phyloP scores from a whole-genome alignment of 176 grass and related monocot genomes.

The Tuctoria greenei region DNA sequence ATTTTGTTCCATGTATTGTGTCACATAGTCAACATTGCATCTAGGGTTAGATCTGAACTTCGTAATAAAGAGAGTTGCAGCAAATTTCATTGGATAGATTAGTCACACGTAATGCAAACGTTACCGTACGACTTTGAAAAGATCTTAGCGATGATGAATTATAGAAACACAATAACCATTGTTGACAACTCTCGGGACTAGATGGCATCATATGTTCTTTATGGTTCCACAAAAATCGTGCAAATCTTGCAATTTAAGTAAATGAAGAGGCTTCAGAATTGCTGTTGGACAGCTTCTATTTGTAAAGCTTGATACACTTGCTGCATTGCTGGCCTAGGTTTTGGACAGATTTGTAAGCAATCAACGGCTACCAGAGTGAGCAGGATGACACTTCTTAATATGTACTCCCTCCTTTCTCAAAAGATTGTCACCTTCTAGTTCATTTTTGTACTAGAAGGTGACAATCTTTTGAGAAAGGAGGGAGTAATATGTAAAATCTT shows the following conservation, averaged over 20 bases:
- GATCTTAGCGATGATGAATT: background rate
- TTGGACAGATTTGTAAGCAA: constrained; percentile 33
- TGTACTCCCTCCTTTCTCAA: no score
- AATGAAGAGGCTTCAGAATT: background rate
- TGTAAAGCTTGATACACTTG: background rate
- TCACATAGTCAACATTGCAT: background rate
- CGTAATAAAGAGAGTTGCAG: background rate
- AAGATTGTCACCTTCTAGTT: no score
- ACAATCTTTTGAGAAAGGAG: no score
- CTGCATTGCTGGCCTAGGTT: constrained; percentile 32
- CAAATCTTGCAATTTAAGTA: constrained; percentile 14
- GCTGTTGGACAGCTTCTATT: background rate
- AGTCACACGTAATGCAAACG: background rate
- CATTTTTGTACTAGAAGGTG: no score
- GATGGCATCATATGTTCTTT: background rate
- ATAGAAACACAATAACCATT: background rate
- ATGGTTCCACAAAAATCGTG: constrained; percentile 16
- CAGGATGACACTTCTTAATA: background rate
- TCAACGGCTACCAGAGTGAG: constrained; percentile 16
- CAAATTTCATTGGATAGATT: background rate
- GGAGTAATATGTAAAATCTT: no score
- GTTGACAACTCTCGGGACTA: background rate
- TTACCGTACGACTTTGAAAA: background rate
- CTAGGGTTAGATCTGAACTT: background rate
- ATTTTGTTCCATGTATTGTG: constrained; percentile 3